These are phyloP conservation scores for Chlamydomonas reinhardtii DNA, from an alignment of 163 green algal genomes.

Conservation along the genomic window DNA sequence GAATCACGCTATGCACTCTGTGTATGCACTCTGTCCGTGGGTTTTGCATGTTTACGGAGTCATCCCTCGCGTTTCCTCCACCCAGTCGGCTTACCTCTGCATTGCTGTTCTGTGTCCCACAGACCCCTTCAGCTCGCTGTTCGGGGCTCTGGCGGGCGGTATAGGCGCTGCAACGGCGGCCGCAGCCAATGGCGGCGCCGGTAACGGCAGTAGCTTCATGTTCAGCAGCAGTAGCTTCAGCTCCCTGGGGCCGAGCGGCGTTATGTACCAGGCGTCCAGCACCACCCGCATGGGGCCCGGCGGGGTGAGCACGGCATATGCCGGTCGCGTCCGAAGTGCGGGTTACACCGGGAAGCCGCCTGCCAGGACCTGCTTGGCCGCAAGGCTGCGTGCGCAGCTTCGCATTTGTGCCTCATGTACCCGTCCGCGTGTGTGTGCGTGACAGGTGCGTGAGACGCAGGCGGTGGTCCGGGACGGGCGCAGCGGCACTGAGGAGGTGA, in stretches of 20 bases:
- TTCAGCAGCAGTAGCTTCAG: constrained; percentile 48
- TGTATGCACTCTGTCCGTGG: too few relatives aligned
- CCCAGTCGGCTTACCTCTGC: too few relatives aligned
- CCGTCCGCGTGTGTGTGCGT: too few relatives aligned
- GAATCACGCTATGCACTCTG: too few relatives aligned
- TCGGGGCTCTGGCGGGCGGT: background rate
- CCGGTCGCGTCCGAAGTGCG: too few relatives aligned
- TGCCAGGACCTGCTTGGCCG: too few relatives aligned
- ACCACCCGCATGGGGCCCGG: constrained; percentile 33
- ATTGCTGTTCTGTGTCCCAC: background rate
- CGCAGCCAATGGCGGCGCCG: too few relatives aligned
- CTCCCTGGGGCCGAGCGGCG: constrained; percentile 25
- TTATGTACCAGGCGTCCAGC: constrained; percentile 42
- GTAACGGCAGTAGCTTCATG: constrained; percentile 13
- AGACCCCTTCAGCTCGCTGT: constrained; percentile 37
- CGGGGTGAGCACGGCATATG: constrained; percentile 24
- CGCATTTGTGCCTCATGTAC: too few relatives aligned
- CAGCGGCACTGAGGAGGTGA: constrained; percentile 52
- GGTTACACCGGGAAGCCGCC: too few relatives aligned
- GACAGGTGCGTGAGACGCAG: constrained; percentile 62
- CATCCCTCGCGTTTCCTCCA: too few relatives aligned
- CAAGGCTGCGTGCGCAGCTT: too few relatives aligned
- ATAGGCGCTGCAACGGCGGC: background rate
- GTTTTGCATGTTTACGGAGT: too few relatives aligned
- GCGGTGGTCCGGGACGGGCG: constrained; percentile 59